Conservation (phyloP, 1,284 basidiomycete genomes). For the Moniliella sp. region DNA sequence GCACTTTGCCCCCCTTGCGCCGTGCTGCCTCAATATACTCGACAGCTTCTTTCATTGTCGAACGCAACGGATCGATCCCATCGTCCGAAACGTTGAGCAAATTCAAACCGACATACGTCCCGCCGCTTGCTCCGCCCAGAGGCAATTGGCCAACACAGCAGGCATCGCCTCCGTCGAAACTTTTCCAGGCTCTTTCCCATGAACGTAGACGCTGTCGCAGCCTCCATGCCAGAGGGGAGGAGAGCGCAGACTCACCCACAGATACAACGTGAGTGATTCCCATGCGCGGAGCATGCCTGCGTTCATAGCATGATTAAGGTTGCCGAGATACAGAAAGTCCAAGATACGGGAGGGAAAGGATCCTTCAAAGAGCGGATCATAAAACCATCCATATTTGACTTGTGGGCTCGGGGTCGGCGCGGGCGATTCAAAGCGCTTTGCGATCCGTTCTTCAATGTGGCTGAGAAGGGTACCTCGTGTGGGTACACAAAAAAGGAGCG, state of each 20-base stretch:
- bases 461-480: constrained; percentile 54
- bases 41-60: constrained; percentile 63
- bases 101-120: constrained; percentile 69
- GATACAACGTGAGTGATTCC: constrained; percentile 93
- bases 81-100: constrained; percentile 71
- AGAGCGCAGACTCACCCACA: constrained; percentile 73
- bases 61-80: constrained; percentile 76
- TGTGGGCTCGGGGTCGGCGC: constrained; percentile 1
- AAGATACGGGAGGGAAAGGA: constrained; percentile 82
- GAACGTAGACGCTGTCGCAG: neutral
- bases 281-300: constrained; percentile 83
- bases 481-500: constrained; percentile 76
- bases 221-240: constrained; percentile 5
- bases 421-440: constrained; percentile 1
- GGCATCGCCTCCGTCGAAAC: neutral
- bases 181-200: neutral
- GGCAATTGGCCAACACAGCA: too few species aligned
- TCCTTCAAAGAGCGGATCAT: constrained; percentile 73
- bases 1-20: constrained; percentile 62
- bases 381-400: constrained; percentile 55
- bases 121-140: constrained; percentile 65
- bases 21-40: constrained; percentile 83
- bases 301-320: constrained; percentile 71
- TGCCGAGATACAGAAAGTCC: constrained; percentile 83
- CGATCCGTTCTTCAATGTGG: constrained; percentile 43